Evolutionary conservation across 177 flowering plant genomes (phyloP).

Genomic region (Vitis hybrid): DNA sequence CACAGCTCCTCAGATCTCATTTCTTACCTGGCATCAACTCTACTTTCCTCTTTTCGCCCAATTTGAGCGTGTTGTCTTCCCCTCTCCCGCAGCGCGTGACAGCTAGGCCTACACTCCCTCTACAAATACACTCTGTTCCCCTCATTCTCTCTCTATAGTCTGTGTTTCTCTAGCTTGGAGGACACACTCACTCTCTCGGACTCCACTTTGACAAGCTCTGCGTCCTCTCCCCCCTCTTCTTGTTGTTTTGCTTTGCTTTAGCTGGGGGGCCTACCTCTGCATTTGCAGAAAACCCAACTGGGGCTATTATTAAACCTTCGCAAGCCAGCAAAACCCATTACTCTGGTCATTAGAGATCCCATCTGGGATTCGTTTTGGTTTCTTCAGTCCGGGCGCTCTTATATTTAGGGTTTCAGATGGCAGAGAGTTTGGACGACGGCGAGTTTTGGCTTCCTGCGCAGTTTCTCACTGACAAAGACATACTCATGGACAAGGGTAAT

Average conservation of each 20-base stretch:
- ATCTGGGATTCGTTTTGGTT: background rate
- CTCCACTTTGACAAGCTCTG: background rate
- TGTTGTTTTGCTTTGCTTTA: background rate
- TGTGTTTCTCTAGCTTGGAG: background rate
- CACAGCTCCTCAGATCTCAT: background rate
- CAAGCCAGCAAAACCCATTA: conserved; percentile 18
- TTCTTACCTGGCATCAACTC: conserved; percentile 13
- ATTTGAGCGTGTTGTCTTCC: conserved; percentile 3
- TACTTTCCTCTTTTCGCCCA: background rate
- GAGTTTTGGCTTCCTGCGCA: conserved; percentile 85
- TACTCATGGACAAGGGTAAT: conserved; percentile 33
- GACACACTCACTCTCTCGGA: conserved; percentile 3
- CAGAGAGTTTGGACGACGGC: conserved; percentile 55
- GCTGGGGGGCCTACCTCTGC: conserved; percentile 12
- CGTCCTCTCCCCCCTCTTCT: background rate
- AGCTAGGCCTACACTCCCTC: background rate
- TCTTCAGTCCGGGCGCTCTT: background rate
- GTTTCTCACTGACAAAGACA: conserved; percentile 68
- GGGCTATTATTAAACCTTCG: conserved; percentile 39
- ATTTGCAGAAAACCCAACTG: conserved; percentile 14
- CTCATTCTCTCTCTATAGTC: background rate
- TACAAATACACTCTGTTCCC: conserved; percentile 8
- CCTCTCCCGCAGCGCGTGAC: background rate
- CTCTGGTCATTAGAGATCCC: background rate
- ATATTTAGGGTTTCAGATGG: conserved; percentile 31